A percentile compares a stretch with the other conserved stretches of the same genome.
Conservation (phyloP, 2,329 filamentous ascomycete genomes). For the Neopestalotiopsis clavispora region DNA sequence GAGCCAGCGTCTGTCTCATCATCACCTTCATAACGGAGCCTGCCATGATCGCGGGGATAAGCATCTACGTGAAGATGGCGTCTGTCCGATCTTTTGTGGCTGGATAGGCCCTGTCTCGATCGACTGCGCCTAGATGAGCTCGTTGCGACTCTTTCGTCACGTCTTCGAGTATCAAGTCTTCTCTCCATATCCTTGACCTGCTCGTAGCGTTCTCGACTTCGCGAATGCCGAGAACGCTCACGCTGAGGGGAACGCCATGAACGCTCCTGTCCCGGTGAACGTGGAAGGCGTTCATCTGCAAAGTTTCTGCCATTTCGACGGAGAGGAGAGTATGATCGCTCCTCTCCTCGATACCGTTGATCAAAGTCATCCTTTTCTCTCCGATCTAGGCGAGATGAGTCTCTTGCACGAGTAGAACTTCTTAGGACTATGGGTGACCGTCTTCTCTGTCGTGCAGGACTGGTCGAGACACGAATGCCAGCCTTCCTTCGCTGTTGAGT, state of each 20-base stretch:
- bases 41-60: background rate
- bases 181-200: background rate
- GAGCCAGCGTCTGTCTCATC: background rate
- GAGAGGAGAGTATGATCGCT: background rate
- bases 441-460: background rate
- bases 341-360: background rate
- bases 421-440: background rate
- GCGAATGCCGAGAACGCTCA: background rate
- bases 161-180: background rate
- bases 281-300: background rate
- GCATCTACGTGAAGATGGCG: background rate
- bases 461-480: conserved; percentile 12
- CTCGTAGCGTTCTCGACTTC: background rate
- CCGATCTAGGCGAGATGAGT: background rate
- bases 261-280: background rate
- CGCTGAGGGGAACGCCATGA: background rate
- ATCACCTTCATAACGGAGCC: background rate
- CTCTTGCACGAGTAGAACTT: background rate
- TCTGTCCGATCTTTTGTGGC: background rate
- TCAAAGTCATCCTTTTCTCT: background rate
- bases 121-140: background rate
- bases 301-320: background rate
- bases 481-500: conserved; percentile 35
- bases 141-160: background rate
- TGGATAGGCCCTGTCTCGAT: background rate